A percentile compares a stretch with the other conserved stretches of the same genome.
These are phyloP conservation scores for Metroxylon sagu DNA, from an alignment of 176 grass and related monocot species.

Conservation along the genomic window DNA sequence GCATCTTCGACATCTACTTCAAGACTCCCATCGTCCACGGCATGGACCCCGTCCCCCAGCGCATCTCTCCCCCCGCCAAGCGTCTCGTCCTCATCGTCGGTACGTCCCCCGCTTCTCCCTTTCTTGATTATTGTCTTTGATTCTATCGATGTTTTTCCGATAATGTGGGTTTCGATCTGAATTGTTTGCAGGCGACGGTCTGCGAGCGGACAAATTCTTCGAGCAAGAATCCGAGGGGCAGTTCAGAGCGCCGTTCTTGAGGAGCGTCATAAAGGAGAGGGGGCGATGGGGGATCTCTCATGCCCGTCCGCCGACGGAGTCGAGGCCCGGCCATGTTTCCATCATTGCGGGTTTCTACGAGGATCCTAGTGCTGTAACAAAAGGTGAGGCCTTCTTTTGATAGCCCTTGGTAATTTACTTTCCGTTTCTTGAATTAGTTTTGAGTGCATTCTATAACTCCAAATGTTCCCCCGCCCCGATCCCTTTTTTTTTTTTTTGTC, in stretches of 20 bases:
- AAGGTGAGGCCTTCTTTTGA: slow-evolving; percentile 33
- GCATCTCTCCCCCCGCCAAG: slow-evolving; percentile 55
- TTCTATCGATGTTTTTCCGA: slow-evolving; percentile 1
- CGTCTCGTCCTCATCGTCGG: slow-evolving; percentile 88
- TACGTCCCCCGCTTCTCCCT: slow-evolving; percentile 3
- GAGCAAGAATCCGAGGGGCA: slow-evolving; percentile 54
- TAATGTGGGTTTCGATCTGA: slow-evolving; percentile 16
- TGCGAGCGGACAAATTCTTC: slow-evolving; percentile 92
- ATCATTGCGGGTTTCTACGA: slow-evolving; percentile 94
- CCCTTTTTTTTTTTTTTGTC: neutral
- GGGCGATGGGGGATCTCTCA: slow-evolving; percentile 89
- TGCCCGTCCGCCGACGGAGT: slow-evolving; percentile 88
- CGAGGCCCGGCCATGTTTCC: slow-evolving; percentile 71
- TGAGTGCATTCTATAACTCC: no score
- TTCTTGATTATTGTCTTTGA: neutral
- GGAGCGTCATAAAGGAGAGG: slow-evolving; percentile 63
- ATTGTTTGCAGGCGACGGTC: slow-evolving; percentile 57
- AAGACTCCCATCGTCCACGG: slow-evolving; percentile 91
- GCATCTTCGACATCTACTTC: slow-evolving; percentile 99
- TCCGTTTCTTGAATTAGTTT: no score
- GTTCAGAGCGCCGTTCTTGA: slow-evolving; percentile 81
- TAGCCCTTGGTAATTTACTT: no score
- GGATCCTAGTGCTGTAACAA: slow-evolving; percentile 76
- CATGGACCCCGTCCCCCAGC: slow-evolving; percentile 68
- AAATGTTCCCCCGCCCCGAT: no score